Base-by-base conservation (phyloP, 2,329 filamentous ascomycete species). In the Colletotrichum falcatum region DNA sequence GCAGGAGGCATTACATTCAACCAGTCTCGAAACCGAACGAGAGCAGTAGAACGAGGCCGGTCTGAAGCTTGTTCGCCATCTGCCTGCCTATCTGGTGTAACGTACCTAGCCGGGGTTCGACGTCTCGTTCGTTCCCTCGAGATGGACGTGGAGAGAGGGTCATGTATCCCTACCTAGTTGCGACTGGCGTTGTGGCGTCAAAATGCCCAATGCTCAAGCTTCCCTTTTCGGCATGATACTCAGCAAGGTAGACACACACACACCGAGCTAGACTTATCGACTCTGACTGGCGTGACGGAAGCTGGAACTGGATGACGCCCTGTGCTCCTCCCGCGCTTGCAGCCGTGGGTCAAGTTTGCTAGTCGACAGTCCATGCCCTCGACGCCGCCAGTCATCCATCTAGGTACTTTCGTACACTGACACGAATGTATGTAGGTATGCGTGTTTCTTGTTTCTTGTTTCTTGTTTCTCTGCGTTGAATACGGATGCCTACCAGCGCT, bases 151-250 rank as follows among this genome's bases (percentile, higher is more conserved):
- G 46, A 49, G 23, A 49, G 23, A 49, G 46, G 46, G 55, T n/a
- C 56, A 58, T 30, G 26, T 42, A 58, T 56, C 54, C 54, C 35
- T 42, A 23, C 39, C 33, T 28, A n/a, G 55, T 49, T 23, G 30
- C 44, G 46, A 28, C 51, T 55, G 55, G 63, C 56, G 63, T 58
- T 61, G 67, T 70, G 67, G 67, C 63, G 63, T 61, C 49, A 56
- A 56, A 39, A 58, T 66, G 66, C 56, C 49, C 66, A 66, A 49
- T 61, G 66, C 66, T 66, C 63, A 70, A 70, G 63, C 67, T 70
- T 66, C 56, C 56, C 23, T 28, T 59, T 61, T 37, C 30, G 63
- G 51, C 66, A 49, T 61, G 55, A 61, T 42, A 35, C 56, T 66
- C 46, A 49, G 39, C 35, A 53, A 53, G 60, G 60, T 53, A 37